Evolutionary conservation across 768 basidiomycete species (phyloP), one percentile per base, ranked within the genome.

Genomic region (Serendipita sp.): DNA sequence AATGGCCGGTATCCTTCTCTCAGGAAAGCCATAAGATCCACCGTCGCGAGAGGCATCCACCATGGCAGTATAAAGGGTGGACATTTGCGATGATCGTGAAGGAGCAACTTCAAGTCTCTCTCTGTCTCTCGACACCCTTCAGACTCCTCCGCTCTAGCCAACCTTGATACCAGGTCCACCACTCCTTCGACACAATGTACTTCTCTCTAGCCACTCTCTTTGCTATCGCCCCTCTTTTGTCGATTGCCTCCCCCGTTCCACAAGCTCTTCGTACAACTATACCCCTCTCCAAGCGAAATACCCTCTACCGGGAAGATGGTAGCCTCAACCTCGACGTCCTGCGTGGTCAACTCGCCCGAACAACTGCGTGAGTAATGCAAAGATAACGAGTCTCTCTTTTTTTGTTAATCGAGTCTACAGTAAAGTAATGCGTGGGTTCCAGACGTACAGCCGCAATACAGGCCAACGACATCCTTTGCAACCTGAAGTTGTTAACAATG

Each of bases 211-310:
- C 53, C 3, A 58, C 53, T 24, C 22, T 58, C 53, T 24, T 58
- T 58, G 24, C 53, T 28, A 31, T 58, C 30, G 53, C 31, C 53
- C 53, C 53, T 58, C 53, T 58, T 31, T 58, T 58, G 53, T 13
- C 53, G 11, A 13, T 31, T 11, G 13, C 53, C 17, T 58, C 53
- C 14, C 53, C 53, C 22, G 22, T 58, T 31, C 22, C 53, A 31
- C 24, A 58, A 58, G 17, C 22, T 31, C 53, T 24, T 22, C 53
- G 53, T 9, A n/a, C 53, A 13, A 28, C 53, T 22, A 58, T 58
- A 17, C 53, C 53, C 31, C 53, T 58, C 22, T 26, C 53, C 53
- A 58, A 28, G 24, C 53, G 53, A 26, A 58, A 24, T 24, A 58
- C 17, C 17, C 22, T 58, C 11, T 58, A 58, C 24, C 20, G 30